phyloP scores from a whole-genome alignment of 2,329 filamentous ascomycete genomes.

The Aspergillus sp. region DNA sequence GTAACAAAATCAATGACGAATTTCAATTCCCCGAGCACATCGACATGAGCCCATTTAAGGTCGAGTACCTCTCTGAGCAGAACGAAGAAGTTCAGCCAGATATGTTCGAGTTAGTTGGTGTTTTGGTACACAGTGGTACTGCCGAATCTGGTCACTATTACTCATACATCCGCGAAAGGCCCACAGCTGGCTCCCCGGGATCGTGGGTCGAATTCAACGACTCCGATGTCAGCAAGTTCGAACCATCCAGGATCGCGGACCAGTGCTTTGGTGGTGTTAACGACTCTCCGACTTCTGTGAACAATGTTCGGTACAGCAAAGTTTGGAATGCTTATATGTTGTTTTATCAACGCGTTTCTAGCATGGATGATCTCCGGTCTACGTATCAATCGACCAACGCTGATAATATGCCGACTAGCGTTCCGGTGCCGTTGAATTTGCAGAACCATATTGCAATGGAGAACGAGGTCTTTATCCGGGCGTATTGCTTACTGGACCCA shows the following conservation, averaged over 20 bases:
- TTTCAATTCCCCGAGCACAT: constrained; percentile 80
- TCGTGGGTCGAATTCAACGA: constrained; percentile 94
- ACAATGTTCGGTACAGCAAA: constrained; percentile 51
- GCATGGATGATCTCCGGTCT: constrained; percentile 49
- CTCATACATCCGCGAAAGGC: constrained; percentile 80
- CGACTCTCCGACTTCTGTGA: constrained; percentile 43
- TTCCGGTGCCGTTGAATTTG: constrained; percentile 39
- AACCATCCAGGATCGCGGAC: constrained; percentile 62
- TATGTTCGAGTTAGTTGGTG: constrained; percentile 85
- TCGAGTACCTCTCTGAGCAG: constrained; percentile 68
- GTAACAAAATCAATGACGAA: constrained; percentile 90
- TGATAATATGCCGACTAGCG: constrained; percentile 44
- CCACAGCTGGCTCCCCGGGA: constrained; percentile 40
- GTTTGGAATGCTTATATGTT: constrained; percentile 90
- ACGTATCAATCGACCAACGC: constrained; percentile 33
- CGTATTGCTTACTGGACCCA: constrained; percentile 71
- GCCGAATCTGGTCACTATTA: constrained; percentile 96
- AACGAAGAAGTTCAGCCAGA: constrained; percentile 54
- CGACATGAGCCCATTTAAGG: constrained; percentile 81
- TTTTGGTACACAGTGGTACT: constrained; percentile 86
- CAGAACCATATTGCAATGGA: constrained; percentile 56
- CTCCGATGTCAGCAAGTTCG: constrained; percentile 67
- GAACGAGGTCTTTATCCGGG: constrained; percentile 64
- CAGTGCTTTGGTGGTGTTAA: constrained; percentile 73
- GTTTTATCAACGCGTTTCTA: constrained; percentile 79